A percentile compares a stretch with the other conserved stretches of the same genome.
Conservation (phyloP, 23 red algal species). For the Gracilariopsis chorda region DNA sequence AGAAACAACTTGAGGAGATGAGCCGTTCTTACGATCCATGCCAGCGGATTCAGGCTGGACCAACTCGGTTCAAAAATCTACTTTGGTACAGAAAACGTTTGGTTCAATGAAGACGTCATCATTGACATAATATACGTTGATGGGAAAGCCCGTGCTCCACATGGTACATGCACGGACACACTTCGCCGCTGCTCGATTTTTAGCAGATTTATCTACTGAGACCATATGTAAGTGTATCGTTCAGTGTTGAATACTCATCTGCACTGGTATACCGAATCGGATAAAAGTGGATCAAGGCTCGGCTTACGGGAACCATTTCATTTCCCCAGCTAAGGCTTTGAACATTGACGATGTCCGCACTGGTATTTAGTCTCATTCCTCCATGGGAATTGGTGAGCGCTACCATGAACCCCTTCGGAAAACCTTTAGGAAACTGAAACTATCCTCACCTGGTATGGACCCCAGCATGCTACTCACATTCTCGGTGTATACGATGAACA, state of each 20-base stretch:
- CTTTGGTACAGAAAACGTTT: not conserved
- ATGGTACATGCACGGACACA: not conserved
- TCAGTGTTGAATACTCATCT: not conserved
- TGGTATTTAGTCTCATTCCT: not conserved
- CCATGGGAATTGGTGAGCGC: not conserved
- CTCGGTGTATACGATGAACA: not conserved
- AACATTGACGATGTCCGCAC: not conserved
- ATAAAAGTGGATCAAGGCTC: not conserved
- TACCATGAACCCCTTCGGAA: not conserved
- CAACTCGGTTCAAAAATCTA: not conserved
- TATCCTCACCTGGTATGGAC: not conserved
- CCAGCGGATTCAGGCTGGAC: conserved; percentile 15
- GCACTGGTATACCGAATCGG: not conserved
- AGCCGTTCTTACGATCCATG: not conserved
- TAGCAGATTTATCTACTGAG: not conserved
- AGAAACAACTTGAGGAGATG: not conserved
- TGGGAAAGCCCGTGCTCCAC: not conserved
- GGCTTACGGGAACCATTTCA: not conserved
- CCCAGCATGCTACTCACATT: not conserved
- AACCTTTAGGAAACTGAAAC: not conserved
- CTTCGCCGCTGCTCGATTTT: not conserved
- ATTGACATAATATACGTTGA: not conserved
- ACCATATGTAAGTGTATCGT: not conserved
- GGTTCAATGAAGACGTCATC: not conserved
- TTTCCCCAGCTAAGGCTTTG: not conserved